These are phyloP conservation scores for Solanum sitiens DNA, from an alignment of 257 asterid genomes.

Conservation along the genomic window DNA sequence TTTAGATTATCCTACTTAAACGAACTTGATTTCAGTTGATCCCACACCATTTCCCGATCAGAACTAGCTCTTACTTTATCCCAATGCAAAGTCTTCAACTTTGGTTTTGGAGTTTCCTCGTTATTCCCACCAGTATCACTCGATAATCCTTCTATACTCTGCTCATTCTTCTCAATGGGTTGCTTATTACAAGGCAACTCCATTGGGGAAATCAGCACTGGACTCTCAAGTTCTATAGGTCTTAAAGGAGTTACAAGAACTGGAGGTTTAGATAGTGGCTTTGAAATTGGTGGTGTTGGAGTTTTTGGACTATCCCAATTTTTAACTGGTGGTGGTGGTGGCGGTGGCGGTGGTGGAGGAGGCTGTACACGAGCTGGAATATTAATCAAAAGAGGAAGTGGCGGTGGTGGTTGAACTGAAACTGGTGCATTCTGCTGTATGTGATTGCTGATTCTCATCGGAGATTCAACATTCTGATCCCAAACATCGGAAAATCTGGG, in stretches of 20 bases:
- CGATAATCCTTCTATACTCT: constrained; percentile 6
- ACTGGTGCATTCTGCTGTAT: constrained; percentile 1
- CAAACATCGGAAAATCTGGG: constrained; percentile 36
- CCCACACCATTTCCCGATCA: constrained; percentile 97
- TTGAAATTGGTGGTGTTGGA: constrained; percentile 38
- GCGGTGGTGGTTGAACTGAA: constrained; percentile 17
- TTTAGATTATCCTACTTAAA: constrained; percentile 45
- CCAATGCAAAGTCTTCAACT: constrained; percentile 94
- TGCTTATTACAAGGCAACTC: constrained; percentile 39
- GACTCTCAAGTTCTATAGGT: constrained; percentile 32
- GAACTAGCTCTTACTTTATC: constrained; percentile 96
- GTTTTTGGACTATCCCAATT: constrained; percentile 58
- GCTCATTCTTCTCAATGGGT: constrained; percentile 11
- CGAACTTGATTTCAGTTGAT: constrained; percentile 84
- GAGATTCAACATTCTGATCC: constrained; percentile 20
- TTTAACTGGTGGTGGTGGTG: constrained; percentile 32
- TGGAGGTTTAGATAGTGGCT: constrained; percentile 29
- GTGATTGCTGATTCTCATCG: constrained; percentile 5
- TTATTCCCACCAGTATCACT: constrained; percentile 12
- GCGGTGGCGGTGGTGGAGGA: constrained; percentile 42
- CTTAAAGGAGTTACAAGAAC: constrained; percentile 28
- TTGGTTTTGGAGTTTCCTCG: constrained; percentile 63
- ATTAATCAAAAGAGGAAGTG: constrained; percentile 16
- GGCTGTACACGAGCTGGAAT: constrained; percentile 12
- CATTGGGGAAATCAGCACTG: constrained; percentile 38